Conservation (phyloP, 441 rosid species). For the Brassica hybrid region DNA sequence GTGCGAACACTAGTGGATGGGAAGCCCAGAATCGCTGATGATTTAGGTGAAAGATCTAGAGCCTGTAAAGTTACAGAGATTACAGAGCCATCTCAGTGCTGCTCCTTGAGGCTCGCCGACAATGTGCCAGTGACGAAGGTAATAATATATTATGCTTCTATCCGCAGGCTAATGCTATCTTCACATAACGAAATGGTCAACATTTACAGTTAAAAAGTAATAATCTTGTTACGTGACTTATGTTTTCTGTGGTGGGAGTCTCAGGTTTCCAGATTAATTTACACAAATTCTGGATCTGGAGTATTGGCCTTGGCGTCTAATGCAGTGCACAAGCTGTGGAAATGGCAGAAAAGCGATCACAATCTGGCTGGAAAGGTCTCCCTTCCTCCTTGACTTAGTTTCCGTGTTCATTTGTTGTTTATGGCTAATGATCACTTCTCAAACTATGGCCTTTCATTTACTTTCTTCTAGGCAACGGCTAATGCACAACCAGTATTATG, state of each 20-base stretch:
- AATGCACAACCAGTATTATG: constrained; percentile 26
- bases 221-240: constrained; percentile 9
- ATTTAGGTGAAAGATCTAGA: constrained; percentile 68
- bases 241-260: constrained; percentile 36
- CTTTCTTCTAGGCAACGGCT: constrained; percentile 25
- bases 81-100: constrained; percentile 78
- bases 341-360: constrained; percentile 20
- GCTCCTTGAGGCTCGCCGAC: constrained; percentile 78
- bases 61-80: constrained; percentile 85
- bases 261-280: constrained; percentile 41
- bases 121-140: constrained; percentile 71
- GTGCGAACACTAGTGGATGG: constrained; percentile 62
- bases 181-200: background rate
- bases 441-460: background rate
- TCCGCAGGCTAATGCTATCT: constrained; percentile 14
- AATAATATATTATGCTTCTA: constrained; percentile 26
- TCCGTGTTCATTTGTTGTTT: background rate
- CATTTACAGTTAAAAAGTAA: constrained; percentile 10
- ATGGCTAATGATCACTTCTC: constrained; percentile 5
- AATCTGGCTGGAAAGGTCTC: constrained; percentile 1
- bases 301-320: constrained; percentile 26
- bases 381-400: constrained; percentile 12
- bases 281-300: constrained; percentile 31
- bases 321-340: constrained; percentile 29
- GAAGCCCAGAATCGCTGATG: constrained; percentile 78